Base-by-base conservation (phyloP, 352 stramenopile genomes). In the Pythium coloratum region DNA sequence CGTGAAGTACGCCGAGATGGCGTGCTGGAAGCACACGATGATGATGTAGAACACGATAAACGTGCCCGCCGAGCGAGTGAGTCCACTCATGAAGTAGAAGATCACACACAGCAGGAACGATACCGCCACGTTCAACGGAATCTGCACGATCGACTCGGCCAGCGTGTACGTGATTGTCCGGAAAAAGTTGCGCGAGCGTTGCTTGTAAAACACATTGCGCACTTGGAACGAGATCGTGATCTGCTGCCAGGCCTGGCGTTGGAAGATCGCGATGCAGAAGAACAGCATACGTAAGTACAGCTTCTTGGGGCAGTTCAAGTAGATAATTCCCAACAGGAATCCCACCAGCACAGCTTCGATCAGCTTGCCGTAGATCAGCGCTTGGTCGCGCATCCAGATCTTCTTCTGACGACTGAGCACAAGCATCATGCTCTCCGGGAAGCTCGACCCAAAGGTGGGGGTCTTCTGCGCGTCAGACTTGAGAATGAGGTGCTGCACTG, bases 31-130 rank as follows among this genome's bases (percentile, higher is more conserved):
- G 2, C 62, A 70, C 44, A 95, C 68, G 12, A 96, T 61, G 33
- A 95, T 80, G 1, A 81, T 59, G 53, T 91, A 74, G 46, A 85
- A 96, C 14, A 90, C 77, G 55, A 96, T 80, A 64, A 82, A 96
- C 59, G 84, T 84, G 53, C 70, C 59, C 38, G 84, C 79, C 33
- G 78, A 73, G 1, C 64, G 62, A 4, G 71, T 78, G 34, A 97
- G 70, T 1, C 88, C 89, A 66, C 91, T 91, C 81, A 96, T 94
- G 64, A 89, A 97, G 73, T 97, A 97, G 64, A 87, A 83, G 66
- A 83, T 75, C 13, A 88, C 77, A 64, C 89, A 76, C 2, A 80
- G 24, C 3, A 82, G 42, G 16, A 83, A 72, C 28, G 76, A 70
- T 0, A 86, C 90, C 3, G 77, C 75, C 69, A 96, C 77, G 72